Conservation (phyloP, 2,329 filamentous ascomycete genomes). For the Phyllosticta citriasiana region DNA sequence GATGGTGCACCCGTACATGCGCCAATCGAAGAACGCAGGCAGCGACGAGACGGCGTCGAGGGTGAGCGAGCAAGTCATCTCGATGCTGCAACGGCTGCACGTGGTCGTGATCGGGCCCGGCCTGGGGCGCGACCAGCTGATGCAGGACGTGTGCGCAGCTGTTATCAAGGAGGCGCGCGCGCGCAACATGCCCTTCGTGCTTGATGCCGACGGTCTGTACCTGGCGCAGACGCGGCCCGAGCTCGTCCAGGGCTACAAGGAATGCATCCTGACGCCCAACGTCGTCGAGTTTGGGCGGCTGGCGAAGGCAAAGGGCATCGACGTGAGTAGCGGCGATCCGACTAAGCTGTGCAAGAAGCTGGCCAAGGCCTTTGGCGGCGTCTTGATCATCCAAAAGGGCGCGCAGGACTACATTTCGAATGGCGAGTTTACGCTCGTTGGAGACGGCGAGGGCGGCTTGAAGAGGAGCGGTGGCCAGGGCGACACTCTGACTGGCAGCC, state of each 20-base stretch:
- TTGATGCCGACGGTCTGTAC: slow-evolving; percentile 83
- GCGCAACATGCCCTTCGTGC: slow-evolving; percentile 64
- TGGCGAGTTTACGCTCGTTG: slow-evolving; percentile 62
- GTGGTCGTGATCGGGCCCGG: slow-evolving; percentile 90
- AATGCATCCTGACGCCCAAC: slow-evolving; percentile 88
- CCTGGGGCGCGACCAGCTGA: slow-evolving; percentile 77
- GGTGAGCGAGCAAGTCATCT: slow-evolving; percentile 60
- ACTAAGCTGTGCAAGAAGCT: slow-evolving; percentile 57
- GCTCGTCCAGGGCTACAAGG: slow-evolving; percentile 67
- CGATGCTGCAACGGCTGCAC: slow-evolving; percentile 77
- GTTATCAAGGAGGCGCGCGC: slow-evolving; percentile 72
- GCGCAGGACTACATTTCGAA: slow-evolving; percentile 72
- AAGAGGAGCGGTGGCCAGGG: slow-evolving; percentile 94
- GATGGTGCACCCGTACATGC: slow-evolving; percentile 96
- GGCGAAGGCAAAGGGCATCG: slow-evolving; percentile 63
- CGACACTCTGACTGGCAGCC: slow-evolving; percentile 81
- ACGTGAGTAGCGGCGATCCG: slow-evolving; percentile 43
- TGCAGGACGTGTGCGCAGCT: slow-evolving; percentile 73
- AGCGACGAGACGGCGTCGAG: slow-evolving; percentile 48
- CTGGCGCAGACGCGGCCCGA: slow-evolving; percentile 67
- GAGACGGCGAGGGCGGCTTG: slow-evolving; percentile 67
- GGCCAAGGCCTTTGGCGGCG: slow-evolving; percentile 68
- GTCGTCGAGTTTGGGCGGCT: slow-evolving; percentile 84
- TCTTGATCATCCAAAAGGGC: slow-evolving; percentile 89
- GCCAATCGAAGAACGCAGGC: slow-evolving; percentile 54